Evolutionary conservation across 2,329 filamentous ascomycete genomes (phyloP).

Genomic region (Ilyonectria sp.): DNA sequence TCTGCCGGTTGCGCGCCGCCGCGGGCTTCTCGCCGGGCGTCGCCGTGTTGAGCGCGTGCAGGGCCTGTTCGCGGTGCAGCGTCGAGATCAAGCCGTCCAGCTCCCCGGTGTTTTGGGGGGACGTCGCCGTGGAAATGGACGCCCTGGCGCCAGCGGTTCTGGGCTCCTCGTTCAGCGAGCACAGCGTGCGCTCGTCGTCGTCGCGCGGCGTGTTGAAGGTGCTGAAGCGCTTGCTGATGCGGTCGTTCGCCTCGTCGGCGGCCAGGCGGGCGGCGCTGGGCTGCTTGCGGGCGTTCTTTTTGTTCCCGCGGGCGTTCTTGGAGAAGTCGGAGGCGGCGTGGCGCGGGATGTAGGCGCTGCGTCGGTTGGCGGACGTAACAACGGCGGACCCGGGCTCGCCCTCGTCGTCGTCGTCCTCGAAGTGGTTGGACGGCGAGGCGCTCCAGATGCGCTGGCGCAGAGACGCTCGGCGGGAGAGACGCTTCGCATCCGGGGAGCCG

Average conservation of each 20-base stretch:
- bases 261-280: slow-evolving; percentile 36
- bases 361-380: neutral
- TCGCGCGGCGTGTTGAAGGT: neutral
- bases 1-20: neutral
- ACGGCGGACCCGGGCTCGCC: neutral
- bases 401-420: slow-evolving; percentile 18
- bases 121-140: too few relatives aligned
- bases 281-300: neutral
- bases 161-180: slow-evolving; percentile 36
- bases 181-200: slow-evolving; percentile 38
- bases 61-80: slow-evolving; percentile 36
- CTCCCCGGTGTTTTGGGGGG: slow-evolving; percentile 25
- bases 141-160: neutral
- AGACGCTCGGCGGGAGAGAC: slow-evolving; percentile 39
- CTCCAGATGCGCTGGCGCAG: slow-evolving; percentile 42
- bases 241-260: slow-evolving; percentile 37
- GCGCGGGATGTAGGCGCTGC: slow-evolving; percentile 47
- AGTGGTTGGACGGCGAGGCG: slow-evolving; percentile 39
- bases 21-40: neutral
- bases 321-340: slow-evolving; percentile 51
- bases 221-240: slow-evolving; percentile 20
- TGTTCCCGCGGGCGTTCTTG: slow-evolving; percentile 36
- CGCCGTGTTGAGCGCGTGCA: slow-evolving; percentile 30
- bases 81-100: slow-evolving; percentile 29
- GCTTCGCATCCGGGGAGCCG: neutral